A percentile compares a stretch with the other conserved stretches of the same genome.
Conservation (phyloP, 2,329 filamentous ascomycete genomes). For the Pseudocercospora fijiensis region DNA sequence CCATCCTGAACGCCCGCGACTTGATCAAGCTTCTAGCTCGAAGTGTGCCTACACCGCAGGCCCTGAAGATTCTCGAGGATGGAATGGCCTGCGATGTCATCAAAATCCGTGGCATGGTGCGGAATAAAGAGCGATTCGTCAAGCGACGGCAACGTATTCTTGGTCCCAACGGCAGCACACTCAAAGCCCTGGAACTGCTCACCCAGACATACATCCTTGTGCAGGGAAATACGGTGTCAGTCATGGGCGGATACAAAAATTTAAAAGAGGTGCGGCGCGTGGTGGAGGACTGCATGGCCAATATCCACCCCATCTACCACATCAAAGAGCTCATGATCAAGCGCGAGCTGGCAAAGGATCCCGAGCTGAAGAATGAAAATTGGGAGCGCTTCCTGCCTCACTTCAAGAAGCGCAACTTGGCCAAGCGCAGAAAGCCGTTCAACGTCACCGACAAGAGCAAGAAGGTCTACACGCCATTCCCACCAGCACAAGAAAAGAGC, state of each 20-base stretch:
- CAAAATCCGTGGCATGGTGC: conserved; percentile 86
- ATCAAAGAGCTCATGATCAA: conserved; percentile 97
- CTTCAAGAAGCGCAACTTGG: conserved; percentile 91
- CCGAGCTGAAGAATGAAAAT: conserved; percentile 78
- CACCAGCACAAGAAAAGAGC: conserved; percentile 95
- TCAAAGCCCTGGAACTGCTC: conserved; percentile 90
- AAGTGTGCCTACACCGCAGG: conserved; percentile 88
- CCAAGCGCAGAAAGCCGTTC: conserved; percentile 76
- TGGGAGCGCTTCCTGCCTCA: conserved; percentile 97
- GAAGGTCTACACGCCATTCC: conserved; percentile 96
- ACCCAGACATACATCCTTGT: conserved; percentile 92
- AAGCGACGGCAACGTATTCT: conserved; percentile 92
- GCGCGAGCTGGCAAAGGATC: conserved; percentile 85
- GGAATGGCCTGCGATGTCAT: conserved; percentile 90
- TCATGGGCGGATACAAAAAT: conserved; percentile 89
- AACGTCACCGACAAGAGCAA: conserved; percentile 90
- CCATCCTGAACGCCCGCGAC: conserved; percentile 90
- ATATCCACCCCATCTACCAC: conserved; percentile 85
- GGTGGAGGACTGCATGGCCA: conserved; percentile 94
- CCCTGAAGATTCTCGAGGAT: conserved; percentile 91
- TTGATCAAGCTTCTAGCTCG: conserved; percentile 89
- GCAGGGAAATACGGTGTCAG: conserved; percentile 90
- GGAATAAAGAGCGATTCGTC: conserved; percentile 92
- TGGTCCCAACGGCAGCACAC: conserved; percentile 83
- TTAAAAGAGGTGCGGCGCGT: conserved; percentile 88